Percentiles rank a stretch among this genome's conserved stretches.
These are phyloP conservation scores for Naganishia cerealis DNA, from an alignment of 1,284 basidiomycete species.

Conservation along the genomic window DNA sequence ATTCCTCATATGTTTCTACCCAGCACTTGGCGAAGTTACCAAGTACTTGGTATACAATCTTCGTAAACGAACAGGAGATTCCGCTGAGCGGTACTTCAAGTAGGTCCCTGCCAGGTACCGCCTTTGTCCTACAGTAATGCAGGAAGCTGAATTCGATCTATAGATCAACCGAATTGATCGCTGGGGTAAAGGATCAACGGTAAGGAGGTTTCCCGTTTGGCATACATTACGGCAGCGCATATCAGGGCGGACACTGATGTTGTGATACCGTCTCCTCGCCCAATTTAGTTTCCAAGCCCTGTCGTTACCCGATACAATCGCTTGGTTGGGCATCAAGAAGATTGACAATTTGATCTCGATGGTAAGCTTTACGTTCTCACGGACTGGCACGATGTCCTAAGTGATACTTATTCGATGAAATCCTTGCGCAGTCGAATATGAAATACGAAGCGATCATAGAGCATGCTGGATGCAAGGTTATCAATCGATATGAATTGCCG, in stretches of 20 bases:
- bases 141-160: background rate
- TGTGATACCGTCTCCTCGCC: background rate
- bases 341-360: constrained; percentile 88
- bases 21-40: constrained; percentile 84
- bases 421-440: constrained; percentile 56
- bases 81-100: constrained; percentile 89
- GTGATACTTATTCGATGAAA: constrained; percentile 11
- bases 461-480: constrained; percentile 74
- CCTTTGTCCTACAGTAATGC: background rate
- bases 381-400: constrained; percentile 32
- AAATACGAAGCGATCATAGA: constrained; percentile 91
- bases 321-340: constrained; percentile 88
- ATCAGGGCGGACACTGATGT: background rate
- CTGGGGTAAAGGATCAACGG: constrained; percentile 92
- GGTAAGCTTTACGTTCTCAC: constrained; percentile 70
- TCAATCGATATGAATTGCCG: constrained; percentile 79
- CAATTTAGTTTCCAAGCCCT: constrained; percentile 71
- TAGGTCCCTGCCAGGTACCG: constrained; percentile 48
- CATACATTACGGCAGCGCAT: background rate
- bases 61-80: constrained; percentile 89
- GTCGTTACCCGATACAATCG: constrained; percentile 86
- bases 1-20: background rate
- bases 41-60: constrained; percentile 94
- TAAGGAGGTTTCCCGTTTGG: background rate
- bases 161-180: constrained; percentile 73